Percentiles rank a stretch among this genome's conserved stretches.
These are phyloP conservation scores for Fusarium nodosum DNA, from an alignment of 2,329 filamentous ascomycete species.

Conservation along the genomic window DNA sequence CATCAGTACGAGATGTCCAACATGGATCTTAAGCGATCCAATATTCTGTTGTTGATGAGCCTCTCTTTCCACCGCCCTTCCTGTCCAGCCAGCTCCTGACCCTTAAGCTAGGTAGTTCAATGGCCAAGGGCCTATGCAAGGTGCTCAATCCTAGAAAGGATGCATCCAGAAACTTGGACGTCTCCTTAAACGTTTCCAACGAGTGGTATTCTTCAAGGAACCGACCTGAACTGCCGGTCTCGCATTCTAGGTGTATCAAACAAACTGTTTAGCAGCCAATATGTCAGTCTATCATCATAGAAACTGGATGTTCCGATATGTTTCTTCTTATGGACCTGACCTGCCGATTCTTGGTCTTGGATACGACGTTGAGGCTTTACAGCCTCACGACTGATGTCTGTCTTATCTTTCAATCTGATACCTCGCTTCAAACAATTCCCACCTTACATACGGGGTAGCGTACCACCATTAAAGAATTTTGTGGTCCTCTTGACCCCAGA, in stretches of 20 bases:
- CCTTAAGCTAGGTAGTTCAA: constrained; percentile 8
- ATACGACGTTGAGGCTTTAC: not conserved
- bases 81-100: constrained; percentile 37
- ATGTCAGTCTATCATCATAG: constrained; percentile 22
- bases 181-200: constrained; percentile 5
- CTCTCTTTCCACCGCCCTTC: constrained; percentile 22
- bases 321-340: not conserved
- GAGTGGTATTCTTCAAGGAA: constrained; percentile 18
- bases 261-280: constrained; percentile 31
- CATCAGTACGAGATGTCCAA: constrained; percentile 28
- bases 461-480: constrained; percentile 8
- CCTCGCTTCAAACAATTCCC: constrained; percentile 29
- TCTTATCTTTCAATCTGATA: constrained; percentile 4
- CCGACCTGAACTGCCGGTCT: constrained; percentile 43
- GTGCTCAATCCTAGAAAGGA: constrained; percentile 13
- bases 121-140: not conserved
- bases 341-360: not conserved
- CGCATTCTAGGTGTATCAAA: constrained; percentile 28
- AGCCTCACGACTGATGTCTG: not conserved
- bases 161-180: constrained; percentile 11
- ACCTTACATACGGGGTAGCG: constrained; percentile 14
- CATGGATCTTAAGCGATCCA: constrained; percentile 25
- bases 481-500: constrained; percentile 30
- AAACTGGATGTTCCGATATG: constrained; percentile 7
- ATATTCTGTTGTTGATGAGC: constrained; percentile 8